Base-by-base conservation (phyloP, 2,329 filamentous ascomycete species). In the Capronia coronata region DNA sequence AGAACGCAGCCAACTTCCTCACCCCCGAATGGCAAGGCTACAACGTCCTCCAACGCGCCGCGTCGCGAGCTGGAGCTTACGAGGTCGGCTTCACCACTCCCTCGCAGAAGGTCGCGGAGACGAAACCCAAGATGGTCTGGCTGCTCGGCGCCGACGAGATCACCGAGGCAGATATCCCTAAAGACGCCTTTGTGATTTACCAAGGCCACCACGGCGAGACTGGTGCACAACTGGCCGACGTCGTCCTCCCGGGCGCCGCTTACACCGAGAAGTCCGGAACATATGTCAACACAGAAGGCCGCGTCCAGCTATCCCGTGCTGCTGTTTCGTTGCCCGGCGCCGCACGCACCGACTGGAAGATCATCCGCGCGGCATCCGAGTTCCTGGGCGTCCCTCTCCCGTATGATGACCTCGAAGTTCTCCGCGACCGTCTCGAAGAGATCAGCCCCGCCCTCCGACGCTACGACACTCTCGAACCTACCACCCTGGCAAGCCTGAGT, bases 221-320 rank as follows among this genome's bases (percentile, higher is more conserved):
- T 46, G 93, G 91, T 58, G 93, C 93, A 48, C 85, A 94, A 71
- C 80, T 96, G 54, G 93, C 93, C 42, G 91, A 98, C 64, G 81
- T 98, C 50, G 80, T 98, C 59, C 86, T 98, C 16, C 93, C 93
- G 22, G 91, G 89, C 59, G 89, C 89, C 43, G 89, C 93, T 10
- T 98, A 96, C 74, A 97, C 91, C 19, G 93, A 98, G 75, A 98
- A 97, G 77, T 82, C 85, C 19, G 90, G 83, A 52, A 98, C 93
- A 38, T 98, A 94, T 65, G 81, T 98, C 72, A 98, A 97, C 80
- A 97, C 93, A 0, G 93, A 98, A 71, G 93, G 93, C 49, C 87
- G 93, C 62, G 88, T 93, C 18, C 93, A 98, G 73, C 85, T 95
- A 75, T 93, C 87, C 46, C 86, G 93, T 59, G 84, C 87, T 41